Evolutionary conservation across 2,329 filamentous ascomycete species (phyloP).

Genomic region (Aspergillus piperis): DNA sequence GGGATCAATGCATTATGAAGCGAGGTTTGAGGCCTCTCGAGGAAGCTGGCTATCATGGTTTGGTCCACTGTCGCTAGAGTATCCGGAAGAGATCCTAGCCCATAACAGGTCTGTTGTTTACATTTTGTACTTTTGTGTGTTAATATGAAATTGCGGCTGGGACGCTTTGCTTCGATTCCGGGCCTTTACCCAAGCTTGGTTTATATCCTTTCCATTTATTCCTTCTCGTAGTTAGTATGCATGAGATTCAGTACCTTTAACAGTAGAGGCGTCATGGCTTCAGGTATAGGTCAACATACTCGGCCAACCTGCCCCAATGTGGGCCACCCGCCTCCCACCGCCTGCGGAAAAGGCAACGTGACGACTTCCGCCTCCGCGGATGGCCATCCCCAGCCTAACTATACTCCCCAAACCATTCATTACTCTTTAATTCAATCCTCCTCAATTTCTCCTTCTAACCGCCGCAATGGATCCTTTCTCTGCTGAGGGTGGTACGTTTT

Average conservation of each 20-base stretch:
- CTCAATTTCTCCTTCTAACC: constrained; percentile 7
- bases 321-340: constrained; percentile 18
- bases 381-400: not conserved
- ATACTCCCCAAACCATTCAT: not conserved
- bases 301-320: constrained; percentile 15
- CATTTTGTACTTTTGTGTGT: constrained; percentile 20
- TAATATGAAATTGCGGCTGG: constrained; percentile 26
- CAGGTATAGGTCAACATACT: not conserved
- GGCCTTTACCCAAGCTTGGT: not conserved
- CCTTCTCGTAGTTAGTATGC: not conserved
- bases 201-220: not conserved
- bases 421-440: not conserved
- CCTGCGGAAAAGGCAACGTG: constrained; percentile 24
- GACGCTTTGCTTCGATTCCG: constrained; percentile 17
- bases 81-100: constrained; percentile 14
- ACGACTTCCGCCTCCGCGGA: constrained; percentile 21
- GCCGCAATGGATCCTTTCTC: constrained; percentile 64
- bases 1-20: constrained; percentile 10
- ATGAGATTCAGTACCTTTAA: too few relatives aligned
- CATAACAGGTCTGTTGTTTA: constrained; percentile 19
- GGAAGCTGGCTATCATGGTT: not conserved
- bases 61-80: constrained; percentile 1
- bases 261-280: too few relatives aligned
- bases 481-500: constrained; percentile 58
- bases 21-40: not conserved